phyloP scores from a whole-genome alignment of 2,329 filamentous ascomycete genomes.

The Neofusicoccum parvum region DNA sequence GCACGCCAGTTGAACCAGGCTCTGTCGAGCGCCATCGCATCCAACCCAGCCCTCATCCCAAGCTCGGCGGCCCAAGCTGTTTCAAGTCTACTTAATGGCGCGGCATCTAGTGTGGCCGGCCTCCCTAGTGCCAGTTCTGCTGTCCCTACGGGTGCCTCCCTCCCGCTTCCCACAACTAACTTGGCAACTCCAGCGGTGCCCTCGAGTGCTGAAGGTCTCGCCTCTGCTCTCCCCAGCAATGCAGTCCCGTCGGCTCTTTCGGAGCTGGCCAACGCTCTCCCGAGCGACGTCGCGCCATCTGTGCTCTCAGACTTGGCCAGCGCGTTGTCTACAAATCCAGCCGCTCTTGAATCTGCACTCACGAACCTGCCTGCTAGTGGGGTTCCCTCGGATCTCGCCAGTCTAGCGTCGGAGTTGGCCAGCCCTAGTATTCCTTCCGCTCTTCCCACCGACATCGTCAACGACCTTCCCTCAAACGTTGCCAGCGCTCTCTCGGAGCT shows the following conservation, averaged over 20 bases:
- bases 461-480: background rate
- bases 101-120: background rate
- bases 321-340: background rate
- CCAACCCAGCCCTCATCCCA: background rate
- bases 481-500: background rate
- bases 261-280: background rate
- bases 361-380: background rate
- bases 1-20: constrained; percentile 12
- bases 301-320: background rate
- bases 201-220: background rate
- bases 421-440: background rate
- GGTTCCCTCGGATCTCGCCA: background rate
- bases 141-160: background rate
- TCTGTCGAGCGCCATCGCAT: constrained; percentile 1
- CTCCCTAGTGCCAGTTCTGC: background rate
- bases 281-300: background rate
- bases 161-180: background rate
- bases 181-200: background rate
- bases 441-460: background rate
- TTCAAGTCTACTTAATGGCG: background rate
- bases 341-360: background rate
- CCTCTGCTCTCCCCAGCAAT: too few relatives aligned
- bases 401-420: background rate
- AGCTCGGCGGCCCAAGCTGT: background rate
- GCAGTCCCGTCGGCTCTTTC: background rate